phyloP scores from a whole-genome alignment of 2,329 filamentous ascomycete genomes.

The Pyrenophora graminea region DNA sequence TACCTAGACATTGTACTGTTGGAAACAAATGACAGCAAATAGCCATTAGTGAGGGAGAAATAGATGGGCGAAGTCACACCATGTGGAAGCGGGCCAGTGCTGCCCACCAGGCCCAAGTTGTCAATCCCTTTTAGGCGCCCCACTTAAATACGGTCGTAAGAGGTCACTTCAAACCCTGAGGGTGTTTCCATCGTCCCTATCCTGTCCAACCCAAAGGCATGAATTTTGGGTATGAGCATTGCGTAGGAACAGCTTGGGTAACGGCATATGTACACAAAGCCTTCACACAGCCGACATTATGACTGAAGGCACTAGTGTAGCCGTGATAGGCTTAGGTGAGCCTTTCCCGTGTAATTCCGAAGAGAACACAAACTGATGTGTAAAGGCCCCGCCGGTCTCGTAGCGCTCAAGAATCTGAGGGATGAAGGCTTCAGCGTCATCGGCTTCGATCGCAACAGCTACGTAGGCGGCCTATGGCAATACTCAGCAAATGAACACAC shows the following conservation, averaged over 20 bases:
- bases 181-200: too few species aligned
- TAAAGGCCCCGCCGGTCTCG: slow-evolving; percentile 18
- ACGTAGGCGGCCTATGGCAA: slow-evolving; percentile 31
- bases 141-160: neutral
- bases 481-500: slow-evolving; percentile 27
- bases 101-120: too few species aligned
- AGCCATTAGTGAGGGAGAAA: too few species aligned
- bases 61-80: too few species aligned
- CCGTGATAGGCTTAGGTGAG: slow-evolving; percentile 21
- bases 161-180: neutral
- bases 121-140: neutral
- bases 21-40: too few species aligned
- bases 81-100: too few species aligned
- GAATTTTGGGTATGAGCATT: too few species aligned
- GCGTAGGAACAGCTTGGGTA: neutral
- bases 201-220: too few species aligned
- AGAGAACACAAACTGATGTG: neutral
- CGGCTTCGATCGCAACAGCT: slow-evolving; percentile 26
- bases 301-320: slow-evolving; percentile 4
- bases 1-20: too few species aligned
- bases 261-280: neutral
- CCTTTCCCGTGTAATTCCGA: neutral
- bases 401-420: slow-evolving; percentile 24
- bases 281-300: neutral
- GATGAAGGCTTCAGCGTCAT: slow-evolving; percentile 28